A percentile compares a stretch with the other conserved stretches of the same genome.
Conservation (phyloP, 331 rosid species). For the Malus hybrid region DNA sequence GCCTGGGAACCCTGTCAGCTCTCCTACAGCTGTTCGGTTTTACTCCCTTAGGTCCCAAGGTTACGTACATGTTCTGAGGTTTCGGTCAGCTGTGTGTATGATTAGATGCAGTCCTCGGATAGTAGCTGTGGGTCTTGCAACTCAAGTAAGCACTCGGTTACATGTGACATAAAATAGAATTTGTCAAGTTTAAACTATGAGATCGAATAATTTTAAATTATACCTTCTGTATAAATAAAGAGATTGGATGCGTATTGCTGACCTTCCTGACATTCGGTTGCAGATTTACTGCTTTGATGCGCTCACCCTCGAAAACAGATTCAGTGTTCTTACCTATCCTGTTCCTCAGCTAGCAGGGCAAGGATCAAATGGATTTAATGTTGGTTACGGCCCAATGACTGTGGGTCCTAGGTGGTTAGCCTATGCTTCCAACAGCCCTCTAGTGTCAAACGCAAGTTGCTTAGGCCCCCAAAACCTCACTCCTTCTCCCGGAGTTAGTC, state of each 20-base stretch:
- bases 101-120: conserved; percentile 80
- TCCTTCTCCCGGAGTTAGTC: conserved; percentile 65
- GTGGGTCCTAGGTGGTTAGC: conserved; percentile 99
- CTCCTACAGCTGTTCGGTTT: conserved; percentile 82
- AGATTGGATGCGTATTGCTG: neutral
- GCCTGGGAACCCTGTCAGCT: conserved; percentile 36
- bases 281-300: conserved; percentile 96
- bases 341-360: conserved; percentile 74
- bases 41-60: conserved; percentile 70
- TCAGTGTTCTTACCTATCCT: conserved; percentile 80
- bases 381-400: conserved; percentile 91
- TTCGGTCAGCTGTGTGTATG: conserved; percentile 78
- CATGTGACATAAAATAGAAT: neutral
- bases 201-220: neutral
- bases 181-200: neutral
- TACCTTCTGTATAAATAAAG: neutral
- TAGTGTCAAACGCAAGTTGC: conserved; percentile 52
- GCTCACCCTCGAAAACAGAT: conserved; percentile 60
- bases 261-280: conserved; percentile 21
- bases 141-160: conserved; percentile 52
- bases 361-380: conserved; percentile 62
- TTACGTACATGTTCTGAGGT: conserved; percentile 77
- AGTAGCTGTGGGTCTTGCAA: conserved; percentile 85
- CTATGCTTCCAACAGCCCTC: conserved; percentile 65
- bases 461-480: conserved; percentile 66